These are phyloP conservation scores for Colletotrichum tamarilloi DNA, from an alignment of 2,329 filamentous ascomycete genomes.

Conservation along the genomic window DNA sequence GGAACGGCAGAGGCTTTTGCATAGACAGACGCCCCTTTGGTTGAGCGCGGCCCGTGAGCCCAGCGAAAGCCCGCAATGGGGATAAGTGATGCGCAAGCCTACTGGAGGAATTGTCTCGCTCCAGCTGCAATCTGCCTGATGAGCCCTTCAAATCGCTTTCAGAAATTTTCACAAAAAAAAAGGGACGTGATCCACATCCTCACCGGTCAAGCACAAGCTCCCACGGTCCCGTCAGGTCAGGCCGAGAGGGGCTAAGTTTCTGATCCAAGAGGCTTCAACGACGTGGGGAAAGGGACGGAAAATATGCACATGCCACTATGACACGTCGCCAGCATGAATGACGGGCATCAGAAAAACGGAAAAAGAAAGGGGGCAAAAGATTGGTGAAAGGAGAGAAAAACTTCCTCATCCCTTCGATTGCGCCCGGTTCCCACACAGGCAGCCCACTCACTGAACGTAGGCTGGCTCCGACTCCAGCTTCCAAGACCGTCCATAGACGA, in stretches of 20 bases:
- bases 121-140: slow-evolving; percentile 1
- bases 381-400: neutral
- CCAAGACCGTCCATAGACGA: neutral
- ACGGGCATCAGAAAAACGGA: slow-evolving; percentile 16
- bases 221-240: neutral
- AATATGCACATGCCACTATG: slow-evolving; percentile 1
- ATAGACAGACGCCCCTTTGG: no score
- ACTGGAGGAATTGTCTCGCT: slow-evolving; percentile 3
- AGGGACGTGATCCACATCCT: slow-evolving; percentile 17
- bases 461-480: neutral
- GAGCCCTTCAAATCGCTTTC: neutral
- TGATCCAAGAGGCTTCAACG: neutral
- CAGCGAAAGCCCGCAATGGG: neutral
- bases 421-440: neutral
- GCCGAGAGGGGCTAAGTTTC: neutral
- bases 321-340: slow-evolving; percentile 21
- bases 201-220: slow-evolving; percentile 14
- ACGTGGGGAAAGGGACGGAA: neutral
- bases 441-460: neutral
- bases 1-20: no score
- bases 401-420: neutral
- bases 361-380: neutral
- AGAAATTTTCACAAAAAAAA: neutral
- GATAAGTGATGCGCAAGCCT: neutral
- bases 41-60: neutral